These are phyloP conservation scores for Elaeis oleifera DNA, from an alignment of 202 grass and related monocot genomes.

Conservation along the genomic window DNA sequence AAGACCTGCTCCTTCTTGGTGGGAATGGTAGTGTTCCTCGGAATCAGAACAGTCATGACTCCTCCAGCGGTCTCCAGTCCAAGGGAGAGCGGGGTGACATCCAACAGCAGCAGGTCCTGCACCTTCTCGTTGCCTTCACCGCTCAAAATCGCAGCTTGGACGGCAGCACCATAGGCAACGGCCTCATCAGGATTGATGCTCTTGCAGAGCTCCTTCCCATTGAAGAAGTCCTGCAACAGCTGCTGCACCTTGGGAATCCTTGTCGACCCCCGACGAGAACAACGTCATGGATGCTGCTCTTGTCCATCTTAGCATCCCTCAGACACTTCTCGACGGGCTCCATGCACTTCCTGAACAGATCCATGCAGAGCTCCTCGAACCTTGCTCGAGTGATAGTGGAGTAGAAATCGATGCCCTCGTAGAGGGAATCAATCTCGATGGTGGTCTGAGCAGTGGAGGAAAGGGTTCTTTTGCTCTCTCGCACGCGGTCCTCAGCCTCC, in stretches of 20 bases:
- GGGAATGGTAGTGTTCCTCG: conserved; percentile 73
- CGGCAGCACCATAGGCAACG: conserved; percentile 62
- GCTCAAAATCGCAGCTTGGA: conserved; percentile 75
- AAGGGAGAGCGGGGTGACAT: conserved; percentile 58
- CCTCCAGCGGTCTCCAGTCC: conserved; percentile 57
- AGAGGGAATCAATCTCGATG: conserved; percentile 82
- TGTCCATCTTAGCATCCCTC: conserved; percentile 78
- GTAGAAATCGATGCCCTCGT: conserved; percentile 78
- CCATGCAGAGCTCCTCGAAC: conserved; percentile 88
- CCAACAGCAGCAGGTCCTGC: conserved; percentile 63
- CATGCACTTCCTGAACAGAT: conserved; percentile 83
- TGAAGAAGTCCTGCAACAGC: conserved; percentile 81
- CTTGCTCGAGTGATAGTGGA: conserved; percentile 65
- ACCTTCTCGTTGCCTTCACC: conserved; percentile 83
- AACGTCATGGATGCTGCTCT: conserved; percentile 67
- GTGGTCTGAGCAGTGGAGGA: conserved; percentile 78
- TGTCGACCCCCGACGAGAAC: conserved; percentile 77
- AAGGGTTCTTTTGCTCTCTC: conserved; percentile 67
- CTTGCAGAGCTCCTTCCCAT: conserved; percentile 85
- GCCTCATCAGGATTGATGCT: conserved; percentile 90
- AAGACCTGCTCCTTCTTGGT: conserved; percentile 93
- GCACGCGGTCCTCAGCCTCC: conserved; percentile 58
- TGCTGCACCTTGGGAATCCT: conserved; percentile 83
- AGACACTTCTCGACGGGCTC: conserved; percentile 80
- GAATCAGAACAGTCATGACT: conserved; percentile 66